Evolutionary conservation across 2,329 filamentous ascomycete genomes (phyloP).

Genomic region (Pochonia chlamydosporia): DNA sequence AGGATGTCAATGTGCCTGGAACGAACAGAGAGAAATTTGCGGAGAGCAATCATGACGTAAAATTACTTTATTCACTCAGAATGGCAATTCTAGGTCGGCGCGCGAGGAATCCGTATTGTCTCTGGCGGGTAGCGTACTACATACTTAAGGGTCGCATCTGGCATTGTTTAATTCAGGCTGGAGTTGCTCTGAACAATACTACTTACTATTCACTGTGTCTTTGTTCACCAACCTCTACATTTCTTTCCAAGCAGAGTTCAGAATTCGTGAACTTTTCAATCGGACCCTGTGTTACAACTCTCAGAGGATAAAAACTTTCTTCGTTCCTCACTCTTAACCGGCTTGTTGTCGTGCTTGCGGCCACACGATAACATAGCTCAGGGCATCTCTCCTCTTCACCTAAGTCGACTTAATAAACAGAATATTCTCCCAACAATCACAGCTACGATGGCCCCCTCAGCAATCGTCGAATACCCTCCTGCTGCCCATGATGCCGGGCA

Average conservation of each 20-base stretch:
- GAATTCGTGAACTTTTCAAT: too few species aligned
- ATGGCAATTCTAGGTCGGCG: neutral
- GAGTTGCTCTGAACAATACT: neutral
- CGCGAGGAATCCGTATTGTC: neutral
- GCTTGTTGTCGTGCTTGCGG: neutral
- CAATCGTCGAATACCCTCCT: slow-evolving; percentile 13
- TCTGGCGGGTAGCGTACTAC: neutral
- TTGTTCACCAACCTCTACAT: neutral
- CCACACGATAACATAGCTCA: neutral
- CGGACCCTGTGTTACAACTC: too few species aligned
- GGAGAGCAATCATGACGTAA: neutral
- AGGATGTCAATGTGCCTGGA: neutral
- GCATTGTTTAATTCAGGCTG: too few species aligned
- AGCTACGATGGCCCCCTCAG: slow-evolving; percentile 21
- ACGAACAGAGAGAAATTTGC: neutral
- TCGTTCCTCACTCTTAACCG: neutral
- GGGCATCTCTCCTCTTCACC: neutral
- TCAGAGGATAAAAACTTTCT: neutral
- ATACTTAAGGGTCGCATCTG: neutral
- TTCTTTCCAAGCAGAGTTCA: neutral
- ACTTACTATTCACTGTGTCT: neutral
- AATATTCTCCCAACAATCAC: neutral
- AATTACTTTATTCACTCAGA: neutral
- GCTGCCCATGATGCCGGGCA: slow-evolving; percentile 15
- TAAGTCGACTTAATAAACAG: neutral